phyloP scores from a whole-genome alignment of 2,329 filamentous ascomycete genomes.

The Cladosporium sp. region DNA sequence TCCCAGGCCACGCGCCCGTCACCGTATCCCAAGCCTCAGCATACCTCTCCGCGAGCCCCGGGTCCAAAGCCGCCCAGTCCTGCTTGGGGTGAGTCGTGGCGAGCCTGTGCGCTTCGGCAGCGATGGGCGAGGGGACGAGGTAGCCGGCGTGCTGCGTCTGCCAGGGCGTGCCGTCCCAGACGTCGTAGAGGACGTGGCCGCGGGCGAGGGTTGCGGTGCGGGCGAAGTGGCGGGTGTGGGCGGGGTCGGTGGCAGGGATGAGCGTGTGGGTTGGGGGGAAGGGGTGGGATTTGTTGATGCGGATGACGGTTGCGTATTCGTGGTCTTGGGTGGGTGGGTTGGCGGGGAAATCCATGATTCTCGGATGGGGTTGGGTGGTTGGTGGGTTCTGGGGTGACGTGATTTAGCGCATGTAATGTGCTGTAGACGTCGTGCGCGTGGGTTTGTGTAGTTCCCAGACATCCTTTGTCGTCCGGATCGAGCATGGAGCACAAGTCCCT shows the following conservation, averaged over 20 bases:
- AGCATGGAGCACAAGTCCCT: too few species aligned
- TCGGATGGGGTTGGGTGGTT: slow-evolving; percentile 20
- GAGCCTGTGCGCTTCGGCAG: not conserved
- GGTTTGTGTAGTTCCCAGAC: too few species aligned
- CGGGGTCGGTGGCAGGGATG: not conserved
- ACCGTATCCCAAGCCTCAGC: not conserved
- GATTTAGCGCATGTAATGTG: too few species aligned
- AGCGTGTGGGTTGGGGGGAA: not conserved
- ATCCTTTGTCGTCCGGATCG: too few species aligned
- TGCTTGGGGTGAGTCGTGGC: not conserved
- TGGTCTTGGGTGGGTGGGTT: too few species aligned
- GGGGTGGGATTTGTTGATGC: not conserved
- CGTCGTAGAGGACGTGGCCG: slow-evolving; percentile 4
- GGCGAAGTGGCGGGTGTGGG: slow-evolving; percentile 1
- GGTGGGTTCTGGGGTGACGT: slow-evolving; percentile 7
- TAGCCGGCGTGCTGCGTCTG: not conserved
- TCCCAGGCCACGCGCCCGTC: not conserved
- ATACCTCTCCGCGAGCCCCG: not conserved
- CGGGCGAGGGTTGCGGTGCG: slow-evolving; percentile 4
- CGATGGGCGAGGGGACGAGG: not conserved
- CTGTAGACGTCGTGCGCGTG: too few species aligned
- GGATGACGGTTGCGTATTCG: slow-evolving; percentile 2
- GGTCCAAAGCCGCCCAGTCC: not conserved
- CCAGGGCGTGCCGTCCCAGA: not conserved
- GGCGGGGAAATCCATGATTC: too few species aligned